These are phyloP conservation scores for Heritiera littoralis DNA, from an alignment of 345 rosid genomes.

Conservation along the genomic window DNA sequence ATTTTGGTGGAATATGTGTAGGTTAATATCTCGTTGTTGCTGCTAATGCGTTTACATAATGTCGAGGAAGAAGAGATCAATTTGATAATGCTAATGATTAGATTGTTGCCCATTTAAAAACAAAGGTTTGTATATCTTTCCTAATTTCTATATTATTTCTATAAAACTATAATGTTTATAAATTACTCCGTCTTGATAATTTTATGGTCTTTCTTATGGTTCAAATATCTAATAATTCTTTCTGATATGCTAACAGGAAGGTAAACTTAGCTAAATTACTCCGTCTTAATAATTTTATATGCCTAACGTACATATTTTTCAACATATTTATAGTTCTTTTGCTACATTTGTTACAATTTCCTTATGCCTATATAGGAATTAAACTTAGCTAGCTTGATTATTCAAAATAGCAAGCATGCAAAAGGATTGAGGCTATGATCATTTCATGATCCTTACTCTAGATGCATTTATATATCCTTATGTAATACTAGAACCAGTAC, in stretches of 20 bases:
- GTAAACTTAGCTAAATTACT: too few species aligned
- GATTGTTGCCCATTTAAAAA: slow-evolving; percentile 75
- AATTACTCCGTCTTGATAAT: background rate
- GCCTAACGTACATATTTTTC: too few species aligned
- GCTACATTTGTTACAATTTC: slow-evolving; percentile 14
- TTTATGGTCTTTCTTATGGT: slow-evolving; percentile 13
- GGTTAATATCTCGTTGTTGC: slow-evolving; percentile 90
- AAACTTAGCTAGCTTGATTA: background rate
- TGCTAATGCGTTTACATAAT: slow-evolving; percentile 72
- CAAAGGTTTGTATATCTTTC: slow-evolving; percentile 52
- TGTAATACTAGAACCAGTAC: too few species aligned
- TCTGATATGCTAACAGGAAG: slow-evolving; percentile 56
- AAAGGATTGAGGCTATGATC: background rate
- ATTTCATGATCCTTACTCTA: background rate
- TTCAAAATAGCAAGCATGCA: background rate
- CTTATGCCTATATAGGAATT: slow-evolving; percentile 29
- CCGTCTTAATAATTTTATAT: too few species aligned
- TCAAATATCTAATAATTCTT: slow-evolving; percentile 15
- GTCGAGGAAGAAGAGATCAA: slow-evolving; percentile 83
- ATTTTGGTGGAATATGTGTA: slow-evolving; percentile 29
- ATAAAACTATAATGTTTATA: background rate
- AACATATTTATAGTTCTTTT: background rate
- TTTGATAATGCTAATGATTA: slow-evolving; percentile 92
- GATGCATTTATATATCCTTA: too few species aligned
- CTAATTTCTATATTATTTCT: slow-evolving; percentile 15